Base-by-base conservation (phyloP, 164 flowering plant species). In the Vitis riparia region DNA sequence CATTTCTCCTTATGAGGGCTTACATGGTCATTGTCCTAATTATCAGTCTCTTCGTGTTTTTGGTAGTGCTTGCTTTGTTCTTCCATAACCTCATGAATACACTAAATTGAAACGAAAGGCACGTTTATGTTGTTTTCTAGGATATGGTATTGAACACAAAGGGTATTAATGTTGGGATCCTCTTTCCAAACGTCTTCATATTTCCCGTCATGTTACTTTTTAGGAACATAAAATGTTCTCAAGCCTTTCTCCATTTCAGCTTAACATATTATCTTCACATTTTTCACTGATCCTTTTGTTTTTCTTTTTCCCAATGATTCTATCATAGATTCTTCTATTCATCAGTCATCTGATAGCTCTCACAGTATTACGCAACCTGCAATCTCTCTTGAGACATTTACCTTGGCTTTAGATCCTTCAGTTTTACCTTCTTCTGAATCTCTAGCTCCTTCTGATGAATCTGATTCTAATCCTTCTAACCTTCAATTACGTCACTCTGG, bases 1-100 rank as follows among this genome's bases (percentile, higher is more conserved):
- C 27, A 1, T 12, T 10, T 73, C 75, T 11, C 9, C 67, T 29
- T 77, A 79, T 23, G 2, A 23, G 27, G 0, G 27, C 27, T 23
- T 23, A 23, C 0, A 23, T 23, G 27, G 27, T 2, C 27, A 23
- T 23, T 23, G 27, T 23, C 27, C 27, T 2, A 23, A 23, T 23
- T 23, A 23, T 23, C 9, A 17, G 12, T 5, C 1, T 11, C 51
- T 81, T 47, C 47, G n/a, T 15, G 64, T 61, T 12, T 78, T 73
- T 79, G 52, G 77, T 0, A 73, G 72, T 70, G 65, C 51, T 55
- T 65, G 57, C 66, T 77, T 80, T 64, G 61, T 80, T 59, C 68
- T 64, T 66, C 58, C 72, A 0, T 64, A 57, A 3, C 59, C 67
- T 1, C 77, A 72, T 47, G 71, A 77, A 51, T 66, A 14, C 5